phyloP scores from a whole-genome alignment of 1,139 yeast genomes.

The Sugiyamaella japonica region DNA sequence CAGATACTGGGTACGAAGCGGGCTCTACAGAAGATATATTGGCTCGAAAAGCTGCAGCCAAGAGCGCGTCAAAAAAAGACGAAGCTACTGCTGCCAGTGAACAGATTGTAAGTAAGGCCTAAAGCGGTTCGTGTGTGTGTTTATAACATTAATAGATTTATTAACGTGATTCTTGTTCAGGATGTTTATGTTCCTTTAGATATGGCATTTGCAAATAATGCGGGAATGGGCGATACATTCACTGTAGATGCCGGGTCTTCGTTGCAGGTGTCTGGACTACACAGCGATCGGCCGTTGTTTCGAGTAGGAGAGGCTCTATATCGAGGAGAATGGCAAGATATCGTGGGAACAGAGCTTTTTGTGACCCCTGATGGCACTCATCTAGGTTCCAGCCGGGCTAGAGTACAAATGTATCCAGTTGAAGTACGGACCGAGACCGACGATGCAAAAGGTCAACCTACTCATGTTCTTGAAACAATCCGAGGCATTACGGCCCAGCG shows the following conservation, averaged over 20 bases:
- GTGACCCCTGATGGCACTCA: slow-evolving; percentile 30
- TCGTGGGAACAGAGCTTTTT: slow-evolving; percentile 79
- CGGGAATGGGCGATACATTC: slow-evolving; percentile 24
- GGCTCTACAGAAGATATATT: slow-evolving; percentile 26
- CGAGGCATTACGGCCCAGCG: slow-evolving; percentile 26
- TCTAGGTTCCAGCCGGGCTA: slow-evolving; percentile 28
- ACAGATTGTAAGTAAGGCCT: slow-evolving; percentile 28
- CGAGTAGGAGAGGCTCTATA: slow-evolving; percentile 58
- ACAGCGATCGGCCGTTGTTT: slow-evolving; percentile 52
- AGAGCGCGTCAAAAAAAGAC: slow-evolving; percentile 5
- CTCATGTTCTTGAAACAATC: slow-evolving; percentile 31
- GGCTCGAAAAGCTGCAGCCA: slow-evolving; percentile 20
- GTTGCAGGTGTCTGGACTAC: slow-evolving; percentile 55
- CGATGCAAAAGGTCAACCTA: slow-evolving; percentile 12
- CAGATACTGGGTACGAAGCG: slow-evolving; percentile 23
- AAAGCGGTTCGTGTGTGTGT: not conserved
- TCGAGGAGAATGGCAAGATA: slow-evolving; percentile 73
- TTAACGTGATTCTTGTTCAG: slow-evolving; percentile 16
- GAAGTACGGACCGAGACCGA: slow-evolving; percentile 14
- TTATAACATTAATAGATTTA: slow-evolving; percentile 4
- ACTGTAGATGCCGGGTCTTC: slow-evolving; percentile 34
- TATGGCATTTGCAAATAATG: slow-evolving; percentile 23
- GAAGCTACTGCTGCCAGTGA: slow-evolving; percentile 22
- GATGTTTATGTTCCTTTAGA: slow-evolving; percentile 34
- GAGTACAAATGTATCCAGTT: slow-evolving; percentile 26